Evolutionary conservation across 805 yeast genomes (phyloP).

Genomic region (Geotrichum ghanense): DNA sequence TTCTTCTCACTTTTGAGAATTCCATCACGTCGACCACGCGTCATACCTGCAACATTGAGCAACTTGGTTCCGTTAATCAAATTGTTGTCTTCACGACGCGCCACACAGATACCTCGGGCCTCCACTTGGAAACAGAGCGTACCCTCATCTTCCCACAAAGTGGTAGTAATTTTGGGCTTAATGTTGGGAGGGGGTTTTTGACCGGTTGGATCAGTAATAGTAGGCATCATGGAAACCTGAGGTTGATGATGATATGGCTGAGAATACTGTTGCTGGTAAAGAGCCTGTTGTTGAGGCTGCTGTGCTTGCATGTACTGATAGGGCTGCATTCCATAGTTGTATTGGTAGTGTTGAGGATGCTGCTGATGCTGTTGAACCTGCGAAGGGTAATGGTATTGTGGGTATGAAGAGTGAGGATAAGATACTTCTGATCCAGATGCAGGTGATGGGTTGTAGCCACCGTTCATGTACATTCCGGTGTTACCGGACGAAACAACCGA

Average conservation of each 20-base stretch:
- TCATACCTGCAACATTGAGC: conserved; percentile 76
- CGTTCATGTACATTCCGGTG: background rate
- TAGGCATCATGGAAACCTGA: conserved; percentile 9
- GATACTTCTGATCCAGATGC: background rate
- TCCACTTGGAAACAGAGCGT: conserved; percentile 80
- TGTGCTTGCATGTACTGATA: conserved; percentile 6
- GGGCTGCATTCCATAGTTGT: conserved; percentile 3
- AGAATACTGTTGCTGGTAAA: conserved; percentile 9
- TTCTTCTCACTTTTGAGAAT: conserved; percentile 65
- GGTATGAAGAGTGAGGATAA: conserved; percentile 2
- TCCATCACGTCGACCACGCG: conserved; percentile 80
- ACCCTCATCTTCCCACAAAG: conserved; percentile 87
- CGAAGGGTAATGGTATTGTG: conserved; percentile 6
- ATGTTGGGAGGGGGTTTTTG: conserved; percentile 28
- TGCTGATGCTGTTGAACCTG: conserved; percentile 8
- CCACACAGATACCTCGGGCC: conserved; percentile 69
- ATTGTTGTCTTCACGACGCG: conserved; percentile 73
- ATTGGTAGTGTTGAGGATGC: conserved; percentile 1
- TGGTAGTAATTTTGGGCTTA: conserved; percentile 59
- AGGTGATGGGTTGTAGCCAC: background rate
- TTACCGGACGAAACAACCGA: background rate
- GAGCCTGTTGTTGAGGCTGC: conserved; percentile 8
- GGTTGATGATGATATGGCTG: conserved; percentile 9
- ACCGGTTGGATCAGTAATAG: conserved; percentile 29
- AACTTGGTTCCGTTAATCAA: conserved; percentile 81